Percentiles rank a stretch among this genome's conserved stretches.
Evolutionary conservation across 768 basidiomycete genomes (phyloP).

Genomic region (Rhodosporidiobolus sp.): DNA sequence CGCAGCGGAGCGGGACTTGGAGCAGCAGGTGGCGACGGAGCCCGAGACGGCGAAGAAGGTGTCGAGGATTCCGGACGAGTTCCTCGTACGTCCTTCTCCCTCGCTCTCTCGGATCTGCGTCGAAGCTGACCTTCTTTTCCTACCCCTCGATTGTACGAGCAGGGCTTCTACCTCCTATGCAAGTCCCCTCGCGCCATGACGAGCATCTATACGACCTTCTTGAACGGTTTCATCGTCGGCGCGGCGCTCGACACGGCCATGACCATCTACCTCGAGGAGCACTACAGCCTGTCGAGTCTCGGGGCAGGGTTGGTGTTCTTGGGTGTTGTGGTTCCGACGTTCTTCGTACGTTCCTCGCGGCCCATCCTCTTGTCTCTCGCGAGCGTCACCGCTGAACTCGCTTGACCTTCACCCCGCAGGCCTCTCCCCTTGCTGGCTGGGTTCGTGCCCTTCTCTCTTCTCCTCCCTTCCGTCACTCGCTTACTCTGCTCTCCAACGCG

Average conservation of each 20-base stretch:
- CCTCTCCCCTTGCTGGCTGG: slow-evolving; percentile 10
- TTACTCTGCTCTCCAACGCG: not conserved
- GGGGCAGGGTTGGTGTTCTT: slow-evolving; percentile 36
- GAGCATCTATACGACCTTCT: not conserved
- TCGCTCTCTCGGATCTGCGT: not conserved
- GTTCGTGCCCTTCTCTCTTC: not conserved
- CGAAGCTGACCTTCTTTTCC: not conserved
- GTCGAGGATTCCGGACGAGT: not conserved
- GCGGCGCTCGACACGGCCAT: slow-evolving; percentile 22
- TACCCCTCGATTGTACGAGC: not conserved
- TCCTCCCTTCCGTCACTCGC: not conserved
- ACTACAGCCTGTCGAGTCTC: slow-evolving; percentile 6
- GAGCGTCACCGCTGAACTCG: not conserved
- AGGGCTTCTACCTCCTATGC: not conserved
- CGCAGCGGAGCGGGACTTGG: not conserved
- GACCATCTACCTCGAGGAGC: slow-evolving; percentile 24
- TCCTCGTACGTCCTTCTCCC: slow-evolving; percentile 1
- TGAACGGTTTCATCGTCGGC: slow-evolving; percentile 27
- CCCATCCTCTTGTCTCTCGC: too few relatives aligned
- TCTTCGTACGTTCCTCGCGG: slow-evolving; percentile 16
- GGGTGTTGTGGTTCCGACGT: slow-evolving; percentile 13
- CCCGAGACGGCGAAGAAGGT: not conserved
- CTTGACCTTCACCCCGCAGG: not conserved
- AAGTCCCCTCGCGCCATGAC: slow-evolving; percentile 10
- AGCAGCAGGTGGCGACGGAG: not conserved